Base-by-base conservation (phyloP, 1,139 yeast species). In the Hansenula lynferdii region DNA sequence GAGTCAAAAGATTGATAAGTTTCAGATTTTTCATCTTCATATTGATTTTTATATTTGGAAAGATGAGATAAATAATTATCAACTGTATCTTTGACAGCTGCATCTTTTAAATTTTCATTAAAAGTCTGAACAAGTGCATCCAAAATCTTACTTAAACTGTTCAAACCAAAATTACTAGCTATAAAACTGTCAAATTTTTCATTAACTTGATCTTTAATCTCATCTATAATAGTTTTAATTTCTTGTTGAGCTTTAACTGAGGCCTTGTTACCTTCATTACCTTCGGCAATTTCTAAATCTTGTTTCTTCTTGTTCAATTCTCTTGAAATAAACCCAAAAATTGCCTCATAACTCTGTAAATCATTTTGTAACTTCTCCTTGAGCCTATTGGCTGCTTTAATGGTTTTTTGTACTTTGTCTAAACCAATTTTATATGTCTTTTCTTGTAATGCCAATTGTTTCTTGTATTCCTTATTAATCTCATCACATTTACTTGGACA, bases 401-500 rank as follows among this genome's bases (percentile, higher is more conserved):
- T 34, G 28, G 62, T 65, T 28, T 39, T 43, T 17, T 43, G 34
- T 21, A 57, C 56, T 28, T 49, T 52, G 9, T 41, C 44, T 24
- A 51, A 17, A 25, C 54, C 57, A 17, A 38, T 25, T 20, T 31
- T 43, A 19, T 48, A 39, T 10, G 40, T 38, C 14, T 34, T 40
- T 10, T 36, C 14, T 52, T 58, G 50, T 49, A 54, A 34, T n/a
- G 54, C 46, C 14, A 56, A 46, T 17, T 60, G 51, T 17, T 62
- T 62, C 16, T 65, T 59, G 35, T 64, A 62, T 21, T 60, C 57
- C 1, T 53, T 54, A 23, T 64, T 61, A 42, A 77, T 66, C 43
- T 77, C 76, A 0, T 48, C 52, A 58, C 97, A 90, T 42, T 65
- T 68, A 49, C 77, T 71, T 11, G 75, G 75, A 56, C 94, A 84